Conservation (phyloP, 1,139 yeast genomes). For the Pichia sp. region DNA sequence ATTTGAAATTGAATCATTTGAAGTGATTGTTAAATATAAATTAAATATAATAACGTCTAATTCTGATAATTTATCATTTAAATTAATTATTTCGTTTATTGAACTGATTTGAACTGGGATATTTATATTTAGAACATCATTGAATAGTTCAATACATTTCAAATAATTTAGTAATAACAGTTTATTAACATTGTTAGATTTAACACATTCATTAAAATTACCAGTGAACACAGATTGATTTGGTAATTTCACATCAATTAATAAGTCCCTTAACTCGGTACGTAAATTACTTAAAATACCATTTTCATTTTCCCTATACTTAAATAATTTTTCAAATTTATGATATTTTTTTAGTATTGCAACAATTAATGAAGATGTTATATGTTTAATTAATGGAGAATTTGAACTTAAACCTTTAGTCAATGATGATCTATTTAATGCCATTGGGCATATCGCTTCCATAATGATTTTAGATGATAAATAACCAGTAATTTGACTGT, state of each 20-base stretch:
- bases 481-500: slow-evolving; percentile 5
- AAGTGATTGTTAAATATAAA: slow-evolving; percentile 30
- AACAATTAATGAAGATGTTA: slow-evolving; percentile 54
- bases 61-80: slow-evolving; percentile 32
- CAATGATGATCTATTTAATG: slow-evolving; percentile 54
- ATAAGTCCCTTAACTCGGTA: slow-evolving; percentile 32
- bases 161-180: slow-evolving; percentile 31
- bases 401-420: slow-evolving; percentile 52
- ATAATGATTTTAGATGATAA: slow-evolving; percentile 23
- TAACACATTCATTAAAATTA: slow-evolving; percentile 33
- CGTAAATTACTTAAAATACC: slow-evolving; percentile 25
- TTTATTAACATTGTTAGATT: slow-evolving; percentile 30
- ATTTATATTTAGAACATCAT: slow-evolving; percentile 15
- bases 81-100: slow-evolving; percentile 13
- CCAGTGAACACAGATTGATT: slow-evolving; percentile 39
- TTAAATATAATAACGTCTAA: slow-evolving; percentile 52
- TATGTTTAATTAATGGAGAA: slow-evolving; percentile 54
- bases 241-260: slow-evolving; percentile 39
- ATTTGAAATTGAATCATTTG: slow-evolving; percentile 15
- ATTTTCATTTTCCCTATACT: slow-evolving; percentile 27
- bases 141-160: slow-evolving; percentile 19
- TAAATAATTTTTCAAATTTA: slow-evolving; percentile 34
- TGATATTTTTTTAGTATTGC: slow-evolving; percentile 49
- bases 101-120: slow-evolving; percentile 18
- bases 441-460: slow-evolving; percentile 60